Evolutionary conservation across 306 rosid genomes (phyloP).

Genomic region (Cajanus cajan): DNA sequence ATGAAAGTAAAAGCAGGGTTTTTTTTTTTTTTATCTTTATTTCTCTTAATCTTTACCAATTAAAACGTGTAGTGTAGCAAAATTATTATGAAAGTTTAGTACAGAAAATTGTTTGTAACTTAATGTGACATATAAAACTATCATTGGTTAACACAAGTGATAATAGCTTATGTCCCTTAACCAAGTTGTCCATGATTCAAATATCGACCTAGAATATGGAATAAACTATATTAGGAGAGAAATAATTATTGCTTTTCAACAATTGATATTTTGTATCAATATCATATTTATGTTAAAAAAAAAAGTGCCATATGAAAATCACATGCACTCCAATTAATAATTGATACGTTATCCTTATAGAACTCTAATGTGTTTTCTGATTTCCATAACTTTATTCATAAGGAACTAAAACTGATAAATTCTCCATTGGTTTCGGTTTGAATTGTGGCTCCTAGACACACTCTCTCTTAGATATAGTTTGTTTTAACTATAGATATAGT

Average conservation of each 20-base stretch:
- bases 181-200: too few species aligned
- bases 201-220: too few species aligned
- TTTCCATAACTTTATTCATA: conserved; percentile 34
- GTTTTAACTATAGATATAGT: too few species aligned
- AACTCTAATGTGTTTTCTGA: conserved; percentile 29
- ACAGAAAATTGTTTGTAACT: neutral
- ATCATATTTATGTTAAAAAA: too few species aligned
- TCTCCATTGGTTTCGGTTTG: neutral
- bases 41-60: conserved; percentile 31
- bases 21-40: conserved; percentile 21
- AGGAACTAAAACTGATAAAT: conserved; percentile 43
- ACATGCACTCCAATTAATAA: neutral
- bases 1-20: conserved; percentile 37
- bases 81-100: neutral
- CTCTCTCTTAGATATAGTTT: too few species aligned
- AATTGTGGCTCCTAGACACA: neutral
- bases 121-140: conserved; percentile 20
- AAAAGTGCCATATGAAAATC: too few species aligned
- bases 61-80: neutral
- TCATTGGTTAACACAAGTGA: too few species aligned
- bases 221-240: too few species aligned
- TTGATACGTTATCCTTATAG: conserved; percentile 14
- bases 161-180: too few species aligned
- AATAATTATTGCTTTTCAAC: too few species aligned
- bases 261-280: too few species aligned